Evolutionary conservation across 2,329 filamentous ascomycete genomes (phyloP).

Genomic region (Paraphaeosphaeria minitans): DNA sequence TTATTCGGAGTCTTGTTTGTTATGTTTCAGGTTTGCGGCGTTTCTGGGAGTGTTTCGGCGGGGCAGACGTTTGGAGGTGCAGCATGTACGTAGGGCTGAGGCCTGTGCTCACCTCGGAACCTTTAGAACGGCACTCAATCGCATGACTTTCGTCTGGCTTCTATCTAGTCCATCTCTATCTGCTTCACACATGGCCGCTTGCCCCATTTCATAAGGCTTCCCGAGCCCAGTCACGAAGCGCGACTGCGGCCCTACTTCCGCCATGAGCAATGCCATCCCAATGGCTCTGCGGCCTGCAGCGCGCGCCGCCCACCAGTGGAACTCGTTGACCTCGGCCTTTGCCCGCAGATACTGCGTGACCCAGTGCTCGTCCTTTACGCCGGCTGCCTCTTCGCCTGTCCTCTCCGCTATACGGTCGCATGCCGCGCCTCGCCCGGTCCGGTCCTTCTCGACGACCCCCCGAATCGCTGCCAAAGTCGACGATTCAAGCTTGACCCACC

Average conservation of each 20-base stretch:
- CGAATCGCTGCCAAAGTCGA: conserved; percentile 31
- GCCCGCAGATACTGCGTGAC: conserved; percentile 36
- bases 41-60: conserved; percentile 3
- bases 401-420: conserved; percentile 28
- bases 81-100: conserved; percentile 9
- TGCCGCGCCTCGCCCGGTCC: conserved; percentile 14
- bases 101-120: conserved; percentile 22
- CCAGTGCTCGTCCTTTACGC: conserved; percentile 17
- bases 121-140: conserved; percentile 15
- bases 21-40: background rate
- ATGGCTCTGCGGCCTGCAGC: conserved; percentile 39
- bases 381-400: conserved; percentile 21
- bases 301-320: conserved; percentile 27
- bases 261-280: conserved; percentile 35
- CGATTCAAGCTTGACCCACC: conserved; percentile 24
- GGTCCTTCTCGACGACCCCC: conserved; percentile 31
- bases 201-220: conserved; percentile 3
- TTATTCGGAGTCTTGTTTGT: background rate
- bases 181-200: conserved; percentile 15
- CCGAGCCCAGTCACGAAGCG: conserved; percentile 6
- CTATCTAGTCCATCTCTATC: background rate
- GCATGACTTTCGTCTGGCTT: conserved; percentile 5
- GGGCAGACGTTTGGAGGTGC: background rate
- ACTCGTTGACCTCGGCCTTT: conserved; percentile 25
- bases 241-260: conserved; percentile 5